Evolutionary conservation across 495 filamentous ascomycete species (phyloP), one percentile per base, ranked within the genome.

Genomic region (Hamigera avellanea): DNA sequence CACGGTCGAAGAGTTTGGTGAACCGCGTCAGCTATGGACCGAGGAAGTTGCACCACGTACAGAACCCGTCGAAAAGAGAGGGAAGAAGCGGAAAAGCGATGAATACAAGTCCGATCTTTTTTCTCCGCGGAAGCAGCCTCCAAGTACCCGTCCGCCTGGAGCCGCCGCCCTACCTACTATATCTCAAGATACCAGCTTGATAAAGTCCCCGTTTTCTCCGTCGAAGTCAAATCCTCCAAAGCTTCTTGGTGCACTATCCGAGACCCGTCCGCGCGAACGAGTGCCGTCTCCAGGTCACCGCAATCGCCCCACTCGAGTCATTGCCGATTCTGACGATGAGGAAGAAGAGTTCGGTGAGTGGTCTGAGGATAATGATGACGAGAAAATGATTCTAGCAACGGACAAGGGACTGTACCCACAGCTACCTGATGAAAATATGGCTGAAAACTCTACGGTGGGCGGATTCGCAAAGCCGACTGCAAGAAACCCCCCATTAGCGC

Each of bases 31-130:
- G 23, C 23, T 82, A 41, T 84, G 78, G 80, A 59, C 57, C 12
- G 78, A 81, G 44, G 74, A 76, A 19, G 62, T 60, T 32, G 67
- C 70, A 14, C 53, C 48, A 13, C 57, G 69, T 31, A 55, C 50
- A 36, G 54, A 61, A 26, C 61, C 69, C 25, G 17, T 50, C 1
- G 50, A 68, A 3, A 75, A 64, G 47, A 70, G 69, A 40, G 66
- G 70, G 8, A 77, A 74, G 55, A 88, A 87, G 57, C 57, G 84
- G 32, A 88, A 85, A 48, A 86, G 82, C 43, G 72, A 80, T 26
- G 77, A 83, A 36, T 73, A 79, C 33, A 70, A 69, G 27, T 63
- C 64, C 12, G 67, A 71, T 46, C 51, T 66, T 13, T 32, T 53
- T 0, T 57, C 62, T 1, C 56, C 60, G 6, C 26, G 44, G 33